Evolutionary conservation across 1,284 basidiomycete genomes (phyloP), one percentile per base, ranked within the genome.

Genomic region (Boletellus deceptivus): DNA sequence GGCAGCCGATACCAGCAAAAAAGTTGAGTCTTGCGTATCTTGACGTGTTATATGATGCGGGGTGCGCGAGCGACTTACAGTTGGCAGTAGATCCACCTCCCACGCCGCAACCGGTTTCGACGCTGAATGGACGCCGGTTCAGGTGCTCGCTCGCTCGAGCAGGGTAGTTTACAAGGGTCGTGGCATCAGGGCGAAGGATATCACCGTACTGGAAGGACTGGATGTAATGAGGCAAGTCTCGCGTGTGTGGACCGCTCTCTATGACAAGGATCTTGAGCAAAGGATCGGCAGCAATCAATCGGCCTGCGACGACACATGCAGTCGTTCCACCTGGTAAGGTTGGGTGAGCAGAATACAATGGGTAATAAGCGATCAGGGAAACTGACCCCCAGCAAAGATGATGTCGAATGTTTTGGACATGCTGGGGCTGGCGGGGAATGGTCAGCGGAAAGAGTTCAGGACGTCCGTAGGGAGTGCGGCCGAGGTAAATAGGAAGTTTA

Each of bases 11-110:
- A 22, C 22, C 22, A 22, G 22, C 22, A 22, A 22, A 22, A 22
- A 22, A 5, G 22, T 22, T 22, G 22, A 22, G 22, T 22, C 22
- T 5, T 22, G 22, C 22, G 22, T 22, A 22, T 22, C 22, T 4
- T 22, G 22, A 5, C 22, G 22, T 22, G 22, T 22, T 22, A 5
- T 22, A 22, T 4, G 3, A 22, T 4, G 22, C 4, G 22, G 22
- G 22, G 22, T 22, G 22, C 22, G 22, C 5, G 22, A 10, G 11
- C 29, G 29, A 31, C 44, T 16, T n/a, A 46, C 44, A 46, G 16
- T 46, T 46, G 10, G 84, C 72, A 50, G 70, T 68, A 2, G 82
- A 83, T 0, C 82, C 82, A 0, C 83, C 83, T 11, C 83, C 83
- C 0, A 86, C 59, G 37, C 73, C 76, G 39, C 75, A 70, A 0